Evolutionary conservation across 2,329 filamentous ascomycete species (phyloP).

Genomic region (Cadophora luteo-olivacea): DNA sequence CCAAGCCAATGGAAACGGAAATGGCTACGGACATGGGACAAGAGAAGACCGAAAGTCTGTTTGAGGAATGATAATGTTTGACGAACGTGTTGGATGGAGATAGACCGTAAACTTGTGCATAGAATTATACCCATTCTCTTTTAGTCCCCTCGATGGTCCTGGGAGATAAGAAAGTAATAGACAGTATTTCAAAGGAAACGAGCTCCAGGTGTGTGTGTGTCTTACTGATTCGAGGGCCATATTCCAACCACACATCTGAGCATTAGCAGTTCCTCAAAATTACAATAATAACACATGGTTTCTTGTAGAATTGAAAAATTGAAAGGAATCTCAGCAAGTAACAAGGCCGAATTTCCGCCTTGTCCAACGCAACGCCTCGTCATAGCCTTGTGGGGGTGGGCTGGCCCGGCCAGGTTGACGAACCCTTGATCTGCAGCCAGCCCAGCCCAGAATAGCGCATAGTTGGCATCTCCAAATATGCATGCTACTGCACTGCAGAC

Average conservation of each 20-base stretch:
- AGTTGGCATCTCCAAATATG: slow-evolving; percentile 30
- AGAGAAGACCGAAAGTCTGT: slow-evolving; percentile 34
- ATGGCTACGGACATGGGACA: slow-evolving; percentile 10
- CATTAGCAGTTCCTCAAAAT: background rate
- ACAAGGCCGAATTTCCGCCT: slow-evolving; percentile 6
- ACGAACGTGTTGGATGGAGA: slow-evolving; percentile 7
- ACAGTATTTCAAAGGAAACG: background rate
- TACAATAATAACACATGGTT: background rate
- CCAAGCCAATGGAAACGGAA: slow-evolving; percentile 26
- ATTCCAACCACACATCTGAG: background rate
- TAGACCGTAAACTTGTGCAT: slow-evolving; percentile 15
- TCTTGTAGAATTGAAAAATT: background rate
- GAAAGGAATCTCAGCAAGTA: background rate
- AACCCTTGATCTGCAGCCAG: slow-evolving; percentile 15
- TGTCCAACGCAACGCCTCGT: background rate
- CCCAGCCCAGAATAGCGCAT: slow-evolving; percentile 11
- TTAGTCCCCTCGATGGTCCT: background rate
- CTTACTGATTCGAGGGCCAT: too few species aligned
- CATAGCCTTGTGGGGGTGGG: slow-evolving; percentile 27
- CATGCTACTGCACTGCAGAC: slow-evolving; percentile 6
- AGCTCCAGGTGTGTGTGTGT: too few species aligned
- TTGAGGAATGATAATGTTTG: background rate
- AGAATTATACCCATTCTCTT: slow-evolving; percentile 25
- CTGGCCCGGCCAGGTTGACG: background rate
- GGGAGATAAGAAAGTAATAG: background rate